Evolutionary conservation across 495 filamentous ascomycete species (phyloP).

Genomic region (Jackrogersella multiformis): DNA sequence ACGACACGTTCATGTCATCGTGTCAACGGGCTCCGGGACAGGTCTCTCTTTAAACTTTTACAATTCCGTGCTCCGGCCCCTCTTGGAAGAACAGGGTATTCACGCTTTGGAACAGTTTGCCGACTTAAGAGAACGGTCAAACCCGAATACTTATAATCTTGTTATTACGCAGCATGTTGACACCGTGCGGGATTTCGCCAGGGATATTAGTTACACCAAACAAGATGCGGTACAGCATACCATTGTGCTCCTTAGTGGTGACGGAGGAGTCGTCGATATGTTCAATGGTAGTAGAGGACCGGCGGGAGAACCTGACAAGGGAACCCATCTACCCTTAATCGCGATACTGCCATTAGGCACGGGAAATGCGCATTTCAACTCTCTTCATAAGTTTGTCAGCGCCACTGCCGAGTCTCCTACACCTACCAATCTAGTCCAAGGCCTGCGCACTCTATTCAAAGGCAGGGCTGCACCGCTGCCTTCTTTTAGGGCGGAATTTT

Average conservation of each 20-base stretch:
- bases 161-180: conserved; percentile 67
- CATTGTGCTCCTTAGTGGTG: conserved; percentile 82
- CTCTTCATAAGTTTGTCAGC: conserved; percentile 57
- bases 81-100: conserved; percentile 57
- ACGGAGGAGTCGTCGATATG: conserved; percentile 83
- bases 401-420: background rate
- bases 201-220: conserved; percentile 53
- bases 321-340: conserved; percentile 61
- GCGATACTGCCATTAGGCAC: conserved; percentile 81
- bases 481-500: conserved; percentile 70
- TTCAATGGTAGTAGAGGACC: conserved; percentile 65
- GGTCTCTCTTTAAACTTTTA: conserved; percentile 67
- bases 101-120: conserved; percentile 8
- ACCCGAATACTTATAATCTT: conserved; percentile 52
- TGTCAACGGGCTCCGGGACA: conserved; percentile 79
- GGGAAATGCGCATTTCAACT: conserved; percentile 87
- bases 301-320: background rate
- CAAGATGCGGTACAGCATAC: conserved; percentile 50
- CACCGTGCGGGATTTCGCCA: conserved; percentile 70
- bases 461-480: conserved; percentile 59
- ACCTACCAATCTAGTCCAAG: conserved; percentile 54
- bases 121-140: background rate
- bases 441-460: conserved; percentile 66
- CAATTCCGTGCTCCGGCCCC: conserved; percentile 62
- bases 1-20: conserved; percentile 66